These are phyloP conservation scores for Stevia rebaudiana DNA, from an alignment of 140 eudicot species.

Conservation along the genomic window DNA sequence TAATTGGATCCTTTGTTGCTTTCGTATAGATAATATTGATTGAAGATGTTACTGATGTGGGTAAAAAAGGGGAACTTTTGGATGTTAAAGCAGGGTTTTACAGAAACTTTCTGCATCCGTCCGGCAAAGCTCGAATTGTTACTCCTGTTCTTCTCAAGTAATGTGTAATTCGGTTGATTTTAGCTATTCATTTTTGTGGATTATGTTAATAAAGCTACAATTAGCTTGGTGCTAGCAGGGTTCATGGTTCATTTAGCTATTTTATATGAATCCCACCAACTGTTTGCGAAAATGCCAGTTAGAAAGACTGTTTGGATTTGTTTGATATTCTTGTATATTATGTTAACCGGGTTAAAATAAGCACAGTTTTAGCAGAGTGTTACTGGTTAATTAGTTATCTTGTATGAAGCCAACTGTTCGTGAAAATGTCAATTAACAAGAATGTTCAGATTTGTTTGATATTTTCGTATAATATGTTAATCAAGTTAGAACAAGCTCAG, in stretches of 20 bases:
- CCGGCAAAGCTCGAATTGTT: slow-evolving; percentile 75
- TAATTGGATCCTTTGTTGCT: not conserved
- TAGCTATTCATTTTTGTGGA: not conserved
- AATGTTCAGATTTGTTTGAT: too few relatives aligned
- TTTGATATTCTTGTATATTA: not conserved
- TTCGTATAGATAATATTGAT: slow-evolving; percentile 45
- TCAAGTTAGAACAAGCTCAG: too few relatives aligned
- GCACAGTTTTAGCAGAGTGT: too few relatives aligned
- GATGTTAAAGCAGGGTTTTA: slow-evolving; percentile 77
- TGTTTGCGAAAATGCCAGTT: slow-evolving; percentile 25
- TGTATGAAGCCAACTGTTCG: too few relatives aligned
- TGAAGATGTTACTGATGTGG: slow-evolving; percentile 53
- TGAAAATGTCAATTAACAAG: too few relatives aligned
- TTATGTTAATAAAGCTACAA: not conserved
- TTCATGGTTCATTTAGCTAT: not conserved
- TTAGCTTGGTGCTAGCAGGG: not conserved
- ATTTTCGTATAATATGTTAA: too few relatives aligned
- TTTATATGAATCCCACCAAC: slow-evolving; percentile 16
- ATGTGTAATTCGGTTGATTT: slow-evolving; percentile 9
- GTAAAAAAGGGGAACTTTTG: slow-evolving; percentile 63
- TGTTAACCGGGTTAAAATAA: too few relatives aligned
- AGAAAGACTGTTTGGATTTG: slow-evolving; percentile 3
- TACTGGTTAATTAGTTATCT: too few relatives aligned
- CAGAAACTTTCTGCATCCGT: slow-evolving; percentile 71
- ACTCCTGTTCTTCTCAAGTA: slow-evolving; percentile 70